phyloP scores from a whole-genome alignment of 768 basidiomycete genomes.

The Naganishia vishniacii region DNA sequence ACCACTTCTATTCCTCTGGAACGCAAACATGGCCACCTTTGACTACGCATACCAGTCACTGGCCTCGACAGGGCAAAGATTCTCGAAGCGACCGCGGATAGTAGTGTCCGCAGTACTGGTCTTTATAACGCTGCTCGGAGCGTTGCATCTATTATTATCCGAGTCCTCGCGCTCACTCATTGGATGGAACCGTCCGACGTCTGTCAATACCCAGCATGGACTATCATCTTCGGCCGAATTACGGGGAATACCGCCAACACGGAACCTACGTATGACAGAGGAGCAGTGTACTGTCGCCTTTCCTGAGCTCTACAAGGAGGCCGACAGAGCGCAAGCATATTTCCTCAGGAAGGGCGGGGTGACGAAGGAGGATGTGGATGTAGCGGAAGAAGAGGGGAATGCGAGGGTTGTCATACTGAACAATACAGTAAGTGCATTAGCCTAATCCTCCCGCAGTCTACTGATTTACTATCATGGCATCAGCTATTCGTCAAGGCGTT shows the following conservation, averaged over 20 bases:
- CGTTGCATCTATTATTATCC: background rate
- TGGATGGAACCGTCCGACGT: background rate
- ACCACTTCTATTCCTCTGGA: background rate
- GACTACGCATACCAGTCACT: constrained; percentile 16
- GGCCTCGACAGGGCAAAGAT: background rate
- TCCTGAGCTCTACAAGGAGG: constrained; percentile 34
- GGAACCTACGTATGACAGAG: constrained; percentile 28
- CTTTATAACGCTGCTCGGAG: background rate
- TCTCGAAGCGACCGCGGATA: background rate
- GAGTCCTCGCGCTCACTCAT: background rate
- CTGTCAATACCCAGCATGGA: background rate
- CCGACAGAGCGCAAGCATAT: constrained; percentile 33
- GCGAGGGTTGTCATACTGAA: constrained; percentile 33
- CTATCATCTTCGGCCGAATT: background rate
- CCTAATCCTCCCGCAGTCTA: background rate
- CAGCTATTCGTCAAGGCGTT: constrained; percentile 36
- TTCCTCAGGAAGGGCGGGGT: constrained; percentile 30
- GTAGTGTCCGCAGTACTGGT: background rate
- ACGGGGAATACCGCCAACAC: background rate
- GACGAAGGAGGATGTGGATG: constrained; percentile 29
- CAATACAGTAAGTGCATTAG: constrained; percentile 30
- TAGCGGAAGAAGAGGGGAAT: constrained; percentile 30
- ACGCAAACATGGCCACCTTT: background rate
- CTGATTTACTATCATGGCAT: background rate
- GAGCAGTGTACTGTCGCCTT: constrained; percentile 29